Evolutionary conservation across 78 protist genomes (phyloP).

Genomic region (Guillardia theta): DNA sequence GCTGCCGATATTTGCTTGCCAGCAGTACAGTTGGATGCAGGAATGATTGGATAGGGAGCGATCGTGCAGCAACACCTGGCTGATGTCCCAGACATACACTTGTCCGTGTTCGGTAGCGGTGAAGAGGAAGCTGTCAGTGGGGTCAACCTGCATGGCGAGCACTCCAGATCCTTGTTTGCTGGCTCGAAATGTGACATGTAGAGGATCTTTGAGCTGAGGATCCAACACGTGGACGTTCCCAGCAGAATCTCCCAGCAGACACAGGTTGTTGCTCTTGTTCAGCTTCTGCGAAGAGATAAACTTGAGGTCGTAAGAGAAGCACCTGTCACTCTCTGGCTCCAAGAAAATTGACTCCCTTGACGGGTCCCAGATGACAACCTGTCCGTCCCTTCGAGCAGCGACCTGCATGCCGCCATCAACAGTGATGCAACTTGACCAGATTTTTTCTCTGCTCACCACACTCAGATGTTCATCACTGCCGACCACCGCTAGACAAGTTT

Average conservation of each 20-base stretch:
- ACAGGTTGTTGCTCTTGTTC: not conserved
- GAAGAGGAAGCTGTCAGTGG: not conserved
- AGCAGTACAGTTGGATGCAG: too few relatives aligned
- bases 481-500: too few relatives aligned
- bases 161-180: not conserved
- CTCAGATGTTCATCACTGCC: too few relatives aligned
- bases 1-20: too few relatives aligned
- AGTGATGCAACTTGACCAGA: not conserved
- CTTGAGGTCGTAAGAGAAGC: too few relatives aligned
- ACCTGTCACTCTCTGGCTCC: too few relatives aligned
- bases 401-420: too few relatives aligned
- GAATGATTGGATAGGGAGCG: too few relatives aligned
- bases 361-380: not conserved
- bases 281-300: too few relatives aligned
- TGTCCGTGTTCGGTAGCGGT: not conserved
- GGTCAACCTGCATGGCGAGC: not conserved
- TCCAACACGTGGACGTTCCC: not conserved
- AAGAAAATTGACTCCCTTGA: not conserved
- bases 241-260: not conserved
- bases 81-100: not conserved
- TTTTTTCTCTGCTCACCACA: too few relatives aligned
- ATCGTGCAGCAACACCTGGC: not conserved
- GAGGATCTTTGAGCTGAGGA: not conserved
- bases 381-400: not conserved
- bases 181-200: too few relatives aligned